Conservation (phyloP, 208 protist genomes). For the Borovskyia barvae region DNA sequence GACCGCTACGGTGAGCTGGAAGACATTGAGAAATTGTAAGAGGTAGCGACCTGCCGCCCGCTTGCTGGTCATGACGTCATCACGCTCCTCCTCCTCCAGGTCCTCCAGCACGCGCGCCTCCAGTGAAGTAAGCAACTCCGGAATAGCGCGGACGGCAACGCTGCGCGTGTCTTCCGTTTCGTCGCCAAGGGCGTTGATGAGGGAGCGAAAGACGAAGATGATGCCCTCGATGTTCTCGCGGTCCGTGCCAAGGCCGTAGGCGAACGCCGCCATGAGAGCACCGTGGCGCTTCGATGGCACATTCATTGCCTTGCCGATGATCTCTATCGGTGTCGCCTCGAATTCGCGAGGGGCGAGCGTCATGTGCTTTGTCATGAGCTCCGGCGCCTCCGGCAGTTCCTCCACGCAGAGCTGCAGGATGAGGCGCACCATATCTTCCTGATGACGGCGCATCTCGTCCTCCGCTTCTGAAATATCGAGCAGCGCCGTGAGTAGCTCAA, state of each 20-base stretch:
- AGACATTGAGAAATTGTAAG: constrained; percentile 74
- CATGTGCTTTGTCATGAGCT: constrained; percentile 66
- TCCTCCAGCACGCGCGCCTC: constrained; percentile 62
- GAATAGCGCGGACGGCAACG: constrained; percentile 57
- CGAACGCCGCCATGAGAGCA: constrained; percentile 66
- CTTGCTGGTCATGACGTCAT: constrained; percentile 79
- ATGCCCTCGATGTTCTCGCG: constrained; percentile 75
- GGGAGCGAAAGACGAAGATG: constrained; percentile 51
- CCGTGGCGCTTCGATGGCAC: constrained; percentile 59
- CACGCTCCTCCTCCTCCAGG: constrained; percentile 69
- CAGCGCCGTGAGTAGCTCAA: constrained; percentile 79
- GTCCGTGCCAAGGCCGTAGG: constrained; percentile 62
- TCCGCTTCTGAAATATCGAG: constrained; percentile 82
- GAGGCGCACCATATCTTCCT: constrained; percentile 51
- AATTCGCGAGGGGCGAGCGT: constrained; percentile 42
- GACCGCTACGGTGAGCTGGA: constrained; percentile 56
- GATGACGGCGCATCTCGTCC: constrained; percentile 64
- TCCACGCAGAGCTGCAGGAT: constrained; percentile 70
- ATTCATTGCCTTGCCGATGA: constrained; percentile 61
- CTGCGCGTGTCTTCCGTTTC: constrained; percentile 36
- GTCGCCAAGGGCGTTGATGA: constrained; percentile 74
- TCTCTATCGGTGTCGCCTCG: constrained; percentile 55
- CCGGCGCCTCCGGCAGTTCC: constrained; percentile 49
- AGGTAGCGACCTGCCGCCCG: constrained; percentile 81
- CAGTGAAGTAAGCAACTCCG: constrained; percentile 57